Percentiles rank a stretch among this genome's conserved stretches.
Evolutionary conservation across 2,329 filamentous ascomycete species (phyloP).

Genomic region (Ascochyta clinopodiicola): DNA sequence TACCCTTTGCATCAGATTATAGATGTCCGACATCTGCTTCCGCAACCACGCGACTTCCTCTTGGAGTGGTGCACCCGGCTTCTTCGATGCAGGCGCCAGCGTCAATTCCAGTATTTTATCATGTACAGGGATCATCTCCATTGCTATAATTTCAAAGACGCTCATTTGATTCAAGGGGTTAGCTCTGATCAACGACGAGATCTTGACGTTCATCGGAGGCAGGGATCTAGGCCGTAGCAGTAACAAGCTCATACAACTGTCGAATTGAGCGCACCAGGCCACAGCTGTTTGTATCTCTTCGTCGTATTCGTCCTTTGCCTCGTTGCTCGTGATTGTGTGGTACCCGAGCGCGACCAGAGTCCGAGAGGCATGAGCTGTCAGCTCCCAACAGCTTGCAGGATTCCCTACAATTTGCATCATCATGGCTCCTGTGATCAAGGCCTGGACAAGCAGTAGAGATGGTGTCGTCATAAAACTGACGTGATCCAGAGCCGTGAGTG

Average conservation of each 20-base stretch:
- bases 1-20: constrained; percentile 33
- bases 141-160: constrained; percentile 29
- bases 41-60: constrained; percentile 32
- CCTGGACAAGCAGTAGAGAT: constrained; percentile 39
- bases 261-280: constrained; percentile 42
- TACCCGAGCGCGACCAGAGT: constrained; percentile 42
- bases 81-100: constrained; percentile 23
- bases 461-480: constrained; percentile 38
- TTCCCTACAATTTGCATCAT: constrained; percentile 45
- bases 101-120: constrained; percentile 37
- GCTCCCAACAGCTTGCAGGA: constrained; percentile 40
- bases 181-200: constrained; percentile 31
- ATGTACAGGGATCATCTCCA: constrained; percentile 40
- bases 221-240: constrained; percentile 40
- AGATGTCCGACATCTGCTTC: constrained; percentile 32
- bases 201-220: constrained; percentile 34
- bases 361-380: constrained; percentile 41
- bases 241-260: constrained; percentile 39
- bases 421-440: constrained; percentile 39
- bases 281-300: constrained; percentile 38
- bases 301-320: constrained; percentile 27
- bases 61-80: constrained; percentile 18
- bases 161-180: constrained; percentile 35
- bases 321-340: constrained; percentile 27
- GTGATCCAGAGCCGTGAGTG: constrained; percentile 38